Evolutionary conservation across 2,329 filamentous ascomycete genomes (phyloP).

Genomic region (Cordyceps fumosorosea): DNA sequence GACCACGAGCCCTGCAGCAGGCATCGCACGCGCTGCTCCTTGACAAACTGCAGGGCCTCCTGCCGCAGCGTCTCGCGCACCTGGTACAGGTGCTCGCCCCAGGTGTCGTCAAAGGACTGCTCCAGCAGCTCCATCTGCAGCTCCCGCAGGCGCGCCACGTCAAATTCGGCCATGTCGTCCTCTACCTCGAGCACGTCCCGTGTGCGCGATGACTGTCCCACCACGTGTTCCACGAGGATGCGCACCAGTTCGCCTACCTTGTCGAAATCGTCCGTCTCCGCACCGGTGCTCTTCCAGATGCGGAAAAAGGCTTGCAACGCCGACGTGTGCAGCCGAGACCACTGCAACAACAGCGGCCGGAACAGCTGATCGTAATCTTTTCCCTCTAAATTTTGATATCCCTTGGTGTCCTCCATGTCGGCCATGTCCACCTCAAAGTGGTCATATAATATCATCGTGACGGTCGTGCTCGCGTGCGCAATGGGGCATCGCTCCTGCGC

Average conservation of each 20-base stretch:
- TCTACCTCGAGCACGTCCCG: conserved; percentile 84
- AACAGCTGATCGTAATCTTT: conserved; percentile 82
- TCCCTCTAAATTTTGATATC: conserved; percentile 66
- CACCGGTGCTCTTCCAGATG: conserved; percentile 85
- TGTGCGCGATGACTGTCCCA: conserved; percentile 73
- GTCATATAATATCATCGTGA: conserved; percentile 85
- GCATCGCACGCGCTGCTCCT: conserved; percentile 90
- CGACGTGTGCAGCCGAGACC: conserved; percentile 83
- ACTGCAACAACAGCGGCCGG: conserved; percentile 81
- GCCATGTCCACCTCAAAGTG: conserved; percentile 90
- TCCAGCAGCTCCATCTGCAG: conserved; percentile 92
- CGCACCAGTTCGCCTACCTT: conserved; percentile 89
- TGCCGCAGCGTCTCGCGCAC: conserved; percentile 87
- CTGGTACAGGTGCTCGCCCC: conserved; percentile 83
- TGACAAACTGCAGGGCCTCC: conserved; percentile 92
- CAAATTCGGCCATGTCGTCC: conserved; percentile 79
- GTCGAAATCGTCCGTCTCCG: conserved; percentile 78
- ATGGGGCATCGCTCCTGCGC: conserved; percentile 73
- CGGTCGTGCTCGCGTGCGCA: conserved; percentile 75
- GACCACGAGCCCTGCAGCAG: conserved; percentile 90
- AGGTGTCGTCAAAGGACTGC: conserved; percentile 86
- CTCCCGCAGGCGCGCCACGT: conserved; percentile 69
- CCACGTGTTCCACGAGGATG: conserved; percentile 82
- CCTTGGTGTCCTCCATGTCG: conserved; percentile 71
- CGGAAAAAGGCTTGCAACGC: conserved; percentile 83